Conservation (phyloP, 108 stramenopile genomes). For the Conticribra guillardii region DNA sequence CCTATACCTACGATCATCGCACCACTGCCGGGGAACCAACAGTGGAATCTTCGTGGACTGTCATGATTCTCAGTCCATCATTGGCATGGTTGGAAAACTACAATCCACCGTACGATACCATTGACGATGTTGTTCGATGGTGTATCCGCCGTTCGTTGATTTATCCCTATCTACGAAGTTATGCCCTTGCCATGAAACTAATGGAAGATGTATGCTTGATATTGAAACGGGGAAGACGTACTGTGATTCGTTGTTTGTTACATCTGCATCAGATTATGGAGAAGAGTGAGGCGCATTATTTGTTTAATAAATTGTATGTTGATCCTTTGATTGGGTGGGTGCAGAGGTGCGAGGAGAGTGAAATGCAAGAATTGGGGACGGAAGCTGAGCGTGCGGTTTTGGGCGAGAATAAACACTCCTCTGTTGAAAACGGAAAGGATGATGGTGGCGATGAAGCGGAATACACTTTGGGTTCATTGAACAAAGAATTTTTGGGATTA, state of each 20-base stretch:
- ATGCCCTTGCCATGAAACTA: conserved; percentile 42
- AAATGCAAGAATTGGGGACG: conserved; percentile 28
- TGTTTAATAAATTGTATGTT: conserved; percentile 85
- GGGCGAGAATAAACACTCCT: not conserved
- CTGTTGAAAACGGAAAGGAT: not conserved
- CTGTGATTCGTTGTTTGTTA: conserved; percentile 77
- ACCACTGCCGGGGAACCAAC: conserved; percentile 90
- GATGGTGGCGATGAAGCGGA: not conserved
- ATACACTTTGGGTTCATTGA: not conserved
- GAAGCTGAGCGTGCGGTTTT: conserved; percentile 21
- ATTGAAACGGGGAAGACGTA: conserved; percentile 57
- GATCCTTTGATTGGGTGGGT: conserved; percentile 81
- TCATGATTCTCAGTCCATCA: conserved; percentile 78
- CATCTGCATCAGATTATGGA: conserved; percentile 78
- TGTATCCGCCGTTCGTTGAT: conserved; percentile 76
- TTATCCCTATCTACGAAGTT: conserved; percentile 91
- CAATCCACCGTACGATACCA: conserved; percentile 40
- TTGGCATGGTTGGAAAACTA: conserved; percentile 85
- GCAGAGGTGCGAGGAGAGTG: conserved; percentile 48
- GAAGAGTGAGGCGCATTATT: conserved; percentile 89
- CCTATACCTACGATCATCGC: conserved; percentile 91
- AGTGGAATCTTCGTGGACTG: conserved; percentile 93
- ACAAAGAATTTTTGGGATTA: conserved; percentile 34
- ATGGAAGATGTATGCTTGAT: conserved; percentile 62
- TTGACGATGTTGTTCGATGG: conserved; percentile 47